These are phyloP conservation scores for Rubia yunnanensis DNA, from an alignment of 257 asterid genomes.

Conservation along the genomic window DNA sequence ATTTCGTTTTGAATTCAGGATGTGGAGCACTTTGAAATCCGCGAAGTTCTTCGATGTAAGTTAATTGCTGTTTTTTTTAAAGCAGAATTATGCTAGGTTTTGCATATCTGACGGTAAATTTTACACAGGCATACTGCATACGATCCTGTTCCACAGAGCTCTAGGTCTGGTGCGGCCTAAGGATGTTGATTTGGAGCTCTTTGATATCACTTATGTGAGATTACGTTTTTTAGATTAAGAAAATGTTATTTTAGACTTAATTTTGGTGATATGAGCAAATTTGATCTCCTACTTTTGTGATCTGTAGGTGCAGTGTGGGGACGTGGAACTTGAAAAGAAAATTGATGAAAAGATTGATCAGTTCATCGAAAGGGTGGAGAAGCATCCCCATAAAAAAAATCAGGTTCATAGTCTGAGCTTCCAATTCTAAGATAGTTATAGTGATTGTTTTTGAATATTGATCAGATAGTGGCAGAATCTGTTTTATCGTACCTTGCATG, in stretches of 20 bases:
- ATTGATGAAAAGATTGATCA: constrained; percentile 83
- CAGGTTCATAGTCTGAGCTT: constrained; percentile 42
- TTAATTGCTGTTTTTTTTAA: constrained; percentile 12
- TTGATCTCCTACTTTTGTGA: not conserved
- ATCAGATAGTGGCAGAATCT: not conserved
- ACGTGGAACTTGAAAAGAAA: constrained; percentile 69
- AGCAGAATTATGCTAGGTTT: not conserved
- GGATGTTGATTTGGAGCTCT: constrained; percentile 89
- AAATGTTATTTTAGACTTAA: not conserved
- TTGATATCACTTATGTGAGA: constrained; percentile 92
- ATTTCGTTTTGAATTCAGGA: constrained; percentile 34
- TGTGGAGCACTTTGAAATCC: constrained; percentile 87
- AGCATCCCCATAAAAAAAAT: constrained; percentile 87
- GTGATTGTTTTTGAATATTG: not conserved
- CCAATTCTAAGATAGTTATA: not conserved
- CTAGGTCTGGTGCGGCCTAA: constrained; percentile 90
- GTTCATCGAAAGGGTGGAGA: constrained; percentile 85
- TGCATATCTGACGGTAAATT: constrained; percentile 9
- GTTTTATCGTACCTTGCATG: not conserved
- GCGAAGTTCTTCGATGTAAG: constrained; percentile 91
- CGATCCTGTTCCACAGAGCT: constrained; percentile 83
- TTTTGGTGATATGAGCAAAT: not conserved
- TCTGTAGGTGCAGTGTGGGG: constrained; percentile 84
- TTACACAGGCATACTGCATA: constrained; percentile 84
- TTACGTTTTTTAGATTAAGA: not conserved